Conservation (phyloP, 306 rosid genomes). For the Hippophae rhamnoides region DNA sequence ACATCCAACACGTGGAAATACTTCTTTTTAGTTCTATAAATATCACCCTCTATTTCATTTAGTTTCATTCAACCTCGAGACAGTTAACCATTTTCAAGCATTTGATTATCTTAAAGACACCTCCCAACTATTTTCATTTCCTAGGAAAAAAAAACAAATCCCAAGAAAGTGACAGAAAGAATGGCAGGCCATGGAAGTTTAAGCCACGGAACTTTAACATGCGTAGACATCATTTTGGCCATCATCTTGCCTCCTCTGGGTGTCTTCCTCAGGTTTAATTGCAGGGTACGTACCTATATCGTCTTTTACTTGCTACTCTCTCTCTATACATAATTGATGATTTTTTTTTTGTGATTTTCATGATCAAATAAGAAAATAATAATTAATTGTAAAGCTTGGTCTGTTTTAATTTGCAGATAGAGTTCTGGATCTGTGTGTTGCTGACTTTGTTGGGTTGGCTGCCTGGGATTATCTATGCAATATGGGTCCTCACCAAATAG, state of each 20-base stretch:
- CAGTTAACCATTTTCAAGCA: too few relatives aligned
- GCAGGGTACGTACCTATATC: conserved; percentile 25
- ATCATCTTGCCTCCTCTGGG: conserved; percentile 85
- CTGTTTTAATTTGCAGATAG: conserved; percentile 30
- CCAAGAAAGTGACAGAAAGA: neutral
- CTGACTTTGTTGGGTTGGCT: conserved; percentile 56
- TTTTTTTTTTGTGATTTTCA: neutral
- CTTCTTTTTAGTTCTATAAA: too few relatives aligned
- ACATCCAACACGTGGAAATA: too few relatives aligned
- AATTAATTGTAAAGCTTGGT: neutral
- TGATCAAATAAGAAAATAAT: neutral
- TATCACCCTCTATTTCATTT: too few relatives aligned
- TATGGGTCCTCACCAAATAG: conserved; percentile 68
- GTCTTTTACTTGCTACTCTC: neutral
- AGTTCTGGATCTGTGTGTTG: conserved; percentile 80
- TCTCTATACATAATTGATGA: neutral
- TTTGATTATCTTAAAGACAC: too few relatives aligned
- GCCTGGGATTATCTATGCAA: conserved; percentile 73
- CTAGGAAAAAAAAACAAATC: too few relatives aligned
- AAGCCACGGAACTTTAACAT: conserved; percentile 27
- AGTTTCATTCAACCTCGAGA: too few relatives aligned
- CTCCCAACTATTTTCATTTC: too few relatives aligned
- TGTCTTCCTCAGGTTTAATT: conserved; percentile 75
- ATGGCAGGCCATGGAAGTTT: conserved; percentile 12
- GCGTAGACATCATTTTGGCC: conserved; percentile 63